Base-by-base conservation (phyloP, 768 basidiomycete species). In the Floccularia luteovirens region DNA sequence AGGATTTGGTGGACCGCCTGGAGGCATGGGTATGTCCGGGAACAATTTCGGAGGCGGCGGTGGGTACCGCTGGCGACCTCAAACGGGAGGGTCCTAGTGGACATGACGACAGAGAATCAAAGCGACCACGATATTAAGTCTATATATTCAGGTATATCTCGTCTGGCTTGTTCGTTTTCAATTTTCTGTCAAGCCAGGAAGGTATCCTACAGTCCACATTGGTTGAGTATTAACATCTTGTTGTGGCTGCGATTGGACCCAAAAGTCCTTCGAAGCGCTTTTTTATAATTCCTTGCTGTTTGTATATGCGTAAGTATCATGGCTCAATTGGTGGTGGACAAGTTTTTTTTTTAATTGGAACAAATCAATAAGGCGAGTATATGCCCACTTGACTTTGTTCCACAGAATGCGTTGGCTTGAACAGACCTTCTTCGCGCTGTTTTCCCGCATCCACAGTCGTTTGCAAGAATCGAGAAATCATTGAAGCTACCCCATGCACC, bases 41-140 rank as follows among this genome's bases (percentile, higher is more conserved):
- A 72, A 57, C 16, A 66, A 66, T 7, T 41, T 32, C 41, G 60
- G 62, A 46, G 65, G 67, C 22, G 74, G 73, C 40, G 75, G 76
- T 51, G 77, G 77, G 39, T 77, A 72, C 59, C 77, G 80, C n/a
- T 46, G 74, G 74, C 25, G 82, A 82, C 55, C 79, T 86, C 66
- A 88, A 88, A 63, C 77, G 86, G 48, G 80, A 82, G 55, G 77
- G 74, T 49, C 72, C 81, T 39, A 79, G 81, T 65, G 81, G 81
- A 60, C 85, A 73, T 60, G 87, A 90, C 55, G 87, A 90, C 60
- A 75, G 87, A 49, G 87, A 89, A 49, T 52, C 70, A 24, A 90
- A 90, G 63, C 82, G 88, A 55, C 79, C 82, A 53, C 76, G 88
- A 55, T 88, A 85, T 62, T 90, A 77, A 72, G 31, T 17, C 38